Evolutionary conservation across 352 stramenopile genomes (phyloP), one percentile per base, ranked within the genome.

Genomic region (Pythium insidiosum): DNA sequence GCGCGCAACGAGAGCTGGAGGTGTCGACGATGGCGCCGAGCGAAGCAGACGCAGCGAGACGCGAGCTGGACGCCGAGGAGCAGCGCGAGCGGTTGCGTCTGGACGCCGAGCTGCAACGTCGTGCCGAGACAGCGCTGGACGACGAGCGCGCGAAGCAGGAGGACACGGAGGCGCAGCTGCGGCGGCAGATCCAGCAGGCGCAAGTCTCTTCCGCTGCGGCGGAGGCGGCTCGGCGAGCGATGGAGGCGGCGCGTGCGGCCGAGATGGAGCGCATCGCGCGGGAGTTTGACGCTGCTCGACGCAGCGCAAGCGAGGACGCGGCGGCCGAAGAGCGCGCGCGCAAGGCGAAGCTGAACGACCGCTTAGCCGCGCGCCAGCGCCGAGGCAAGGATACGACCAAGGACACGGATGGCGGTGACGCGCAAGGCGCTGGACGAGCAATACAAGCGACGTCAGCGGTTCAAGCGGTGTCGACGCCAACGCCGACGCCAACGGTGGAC

Each of bases 191-290:
- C 10, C 34, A 50, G 1, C 20, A 43, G 4, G 51, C 51, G 5
- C 24, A 41, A 0, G 43, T 56, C 10, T 42, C 47, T 13, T 40
- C 57, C 10, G 38, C 42, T 16, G 57, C 47, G 0, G 57, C 57
- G 2, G 41, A 58, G 5, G 57, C 57, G 0, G 23, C 35, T 0
- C 36, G 28, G 10, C 35, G 21, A 22, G 57, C 57, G 9, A 61
- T 61, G 29, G 57, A 66, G 9, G 51, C 52, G 1, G 56, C 51
- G 16, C 51, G 51, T 1, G 40, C 41, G 18, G 46, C 53, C 15
- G 57, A 66, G 38, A 47, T 66, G 5, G 57, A 66, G 12, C 57
- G 57, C 9, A 54, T 66, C 10, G 50, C 46, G 2, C n/a, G 23
- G 18, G 57, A 66, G 19, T 66, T 58, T 48, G 29, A 43, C 3